Percentiles rank a stretch among this genome's conserved stretches.
Conservation (phyloP, 2,329 filamentous ascomycete genomes). For the Trichoderma koningii region DNA sequence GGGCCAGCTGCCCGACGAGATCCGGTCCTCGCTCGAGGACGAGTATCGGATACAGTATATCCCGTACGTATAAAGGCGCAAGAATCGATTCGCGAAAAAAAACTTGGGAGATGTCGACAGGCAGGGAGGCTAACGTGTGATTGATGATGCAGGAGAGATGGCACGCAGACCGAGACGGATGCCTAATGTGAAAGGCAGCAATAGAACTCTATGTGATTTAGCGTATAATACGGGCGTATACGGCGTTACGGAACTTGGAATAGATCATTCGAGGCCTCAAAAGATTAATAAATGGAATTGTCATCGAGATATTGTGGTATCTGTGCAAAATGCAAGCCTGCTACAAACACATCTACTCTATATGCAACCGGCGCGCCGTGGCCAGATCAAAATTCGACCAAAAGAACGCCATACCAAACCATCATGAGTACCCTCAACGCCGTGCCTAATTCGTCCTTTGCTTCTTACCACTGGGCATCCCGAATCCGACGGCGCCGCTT, state of each 20-base stretch:
- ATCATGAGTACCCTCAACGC: background rate
- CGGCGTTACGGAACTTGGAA: conserved; percentile 37
- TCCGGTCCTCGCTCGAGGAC: conserved; percentile 61
- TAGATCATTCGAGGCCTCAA: conserved; percentile 5
- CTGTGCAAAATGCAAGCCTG: conserved; percentile 14
- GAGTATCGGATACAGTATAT: conserved; percentile 67
- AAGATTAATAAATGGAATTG: conserved; percentile 1
- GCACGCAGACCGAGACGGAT: conserved; percentile 56
- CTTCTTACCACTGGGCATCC: conserved; percentile 55
- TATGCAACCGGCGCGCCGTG: background rate
- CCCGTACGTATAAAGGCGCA: conserved; percentile 52
- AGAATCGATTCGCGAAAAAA: too few relatives aligned
- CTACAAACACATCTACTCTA: conserved; percentile 9
- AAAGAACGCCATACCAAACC: conserved; percentile 5
- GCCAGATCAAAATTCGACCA: background rate
- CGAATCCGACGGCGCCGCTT: conserved; percentile 50
- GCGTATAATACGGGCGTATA: conserved; percentile 36
- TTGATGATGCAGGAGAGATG: conserved; percentile 51
- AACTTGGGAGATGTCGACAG: too few relatives aligned
- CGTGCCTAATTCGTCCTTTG: conserved; percentile 41
- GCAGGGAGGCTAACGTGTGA: conserved; percentile 31
- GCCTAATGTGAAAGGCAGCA: conserved; percentile 30
- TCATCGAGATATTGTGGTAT: conserved; percentile 28
- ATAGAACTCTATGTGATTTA: conserved; percentile 21
- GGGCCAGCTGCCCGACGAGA: conserved; percentile 71